phyloP scores from a whole-genome alignment of 305 asterid species.

The Fraxinus velutina region DNA sequence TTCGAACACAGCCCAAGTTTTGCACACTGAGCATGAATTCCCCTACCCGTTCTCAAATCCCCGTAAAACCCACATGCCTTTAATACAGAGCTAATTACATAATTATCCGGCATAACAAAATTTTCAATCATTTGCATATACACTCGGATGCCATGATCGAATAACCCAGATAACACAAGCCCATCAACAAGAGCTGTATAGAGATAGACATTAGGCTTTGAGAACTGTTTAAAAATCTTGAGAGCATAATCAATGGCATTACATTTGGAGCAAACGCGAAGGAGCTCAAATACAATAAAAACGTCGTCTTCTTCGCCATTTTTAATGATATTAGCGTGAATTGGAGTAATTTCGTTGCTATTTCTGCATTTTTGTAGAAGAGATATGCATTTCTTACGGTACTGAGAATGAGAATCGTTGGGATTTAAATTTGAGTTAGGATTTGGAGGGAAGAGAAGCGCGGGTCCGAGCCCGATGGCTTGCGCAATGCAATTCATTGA shows the following conservation, averaged over 20 bases:
- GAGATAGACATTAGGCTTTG: slow-evolving; percentile 40
- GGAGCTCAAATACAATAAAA: slow-evolving; percentile 48
- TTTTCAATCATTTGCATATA: slow-evolving; percentile 38
- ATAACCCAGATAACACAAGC: slow-evolving; percentile 27
- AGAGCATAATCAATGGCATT: slow-evolving; percentile 42
- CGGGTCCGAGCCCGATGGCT: neutral
- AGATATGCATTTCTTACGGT: slow-evolving; percentile 30
- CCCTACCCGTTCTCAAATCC: slow-evolving; percentile 36
- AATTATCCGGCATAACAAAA: slow-evolving; percentile 41
- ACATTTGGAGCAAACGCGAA: slow-evolving; percentile 44
- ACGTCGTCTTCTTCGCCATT: slow-evolving; percentile 35
- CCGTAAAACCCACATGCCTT: slow-evolving; percentile 45
- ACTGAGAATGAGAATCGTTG: slow-evolving; percentile 12
- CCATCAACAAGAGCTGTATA: slow-evolving; percentile 52
- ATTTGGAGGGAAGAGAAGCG: slow-evolving; percentile 27
- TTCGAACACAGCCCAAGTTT: slow-evolving; percentile 40
- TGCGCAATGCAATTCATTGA: slow-evolving; percentile 27
- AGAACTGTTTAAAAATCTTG: slow-evolving; percentile 34
- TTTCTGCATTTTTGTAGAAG: slow-evolving; percentile 37
- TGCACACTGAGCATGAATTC: slow-evolving; percentile 42
- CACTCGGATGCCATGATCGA: slow-evolving; percentile 20
- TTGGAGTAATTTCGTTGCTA: slow-evolving; percentile 30
- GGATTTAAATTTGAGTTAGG: slow-evolving; percentile 26
- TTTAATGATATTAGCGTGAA: slow-evolving; percentile 39
- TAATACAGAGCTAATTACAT: slow-evolving; percentile 40